These are phyloP conservation scores for Linnemannia hyalina DNA, from an alignment of 192 early-diverging fungal genomes.

Conservation along the genomic window DNA sequence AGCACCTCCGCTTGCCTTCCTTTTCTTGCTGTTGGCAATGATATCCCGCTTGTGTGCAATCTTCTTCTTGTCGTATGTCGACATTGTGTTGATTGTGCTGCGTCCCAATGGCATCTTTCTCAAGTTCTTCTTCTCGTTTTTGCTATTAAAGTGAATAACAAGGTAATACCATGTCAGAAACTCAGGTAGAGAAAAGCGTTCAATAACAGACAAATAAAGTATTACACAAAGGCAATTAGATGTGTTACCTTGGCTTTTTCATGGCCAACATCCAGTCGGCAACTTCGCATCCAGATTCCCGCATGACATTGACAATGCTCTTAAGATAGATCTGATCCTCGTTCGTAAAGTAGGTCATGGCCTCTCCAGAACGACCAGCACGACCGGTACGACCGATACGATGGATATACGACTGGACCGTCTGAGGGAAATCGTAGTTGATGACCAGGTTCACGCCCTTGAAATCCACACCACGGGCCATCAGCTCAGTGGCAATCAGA, in stretches of 20 bases:
- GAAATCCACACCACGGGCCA: constrained; percentile 99
- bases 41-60: constrained; percentile 75
- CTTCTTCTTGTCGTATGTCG: constrained; percentile 80
- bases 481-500: constrained; percentile 95
- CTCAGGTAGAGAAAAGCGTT: background rate
- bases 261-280: constrained; percentile 98
- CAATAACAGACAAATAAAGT: too few species aligned
- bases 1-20: constrained; percentile 29
- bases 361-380: constrained; percentile 91
- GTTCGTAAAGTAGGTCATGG: constrained; percentile 96
- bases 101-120: constrained; percentile 81
- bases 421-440: constrained; percentile 99
- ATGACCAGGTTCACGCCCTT: constrained; percentile 97
- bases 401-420: constrained; percentile 94
- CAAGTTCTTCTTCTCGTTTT: constrained; percentile 76
- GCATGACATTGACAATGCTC: constrained; percentile 97
- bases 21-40: constrained; percentile 55
- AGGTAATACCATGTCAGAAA: background rate
- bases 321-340: constrained; percentile 91
- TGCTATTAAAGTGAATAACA: constrained; percentile 40
- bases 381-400: constrained; percentile 98
- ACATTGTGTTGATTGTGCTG: constrained; percentile 80
- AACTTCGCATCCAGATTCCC: constrained; percentile 93
- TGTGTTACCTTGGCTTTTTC: constrained; percentile 73
- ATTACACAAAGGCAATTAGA: too few species aligned